Evolutionary conservation across 768 basidiomycete species (phyloP).

Genomic region (Lentinula aciculospora): DNA sequence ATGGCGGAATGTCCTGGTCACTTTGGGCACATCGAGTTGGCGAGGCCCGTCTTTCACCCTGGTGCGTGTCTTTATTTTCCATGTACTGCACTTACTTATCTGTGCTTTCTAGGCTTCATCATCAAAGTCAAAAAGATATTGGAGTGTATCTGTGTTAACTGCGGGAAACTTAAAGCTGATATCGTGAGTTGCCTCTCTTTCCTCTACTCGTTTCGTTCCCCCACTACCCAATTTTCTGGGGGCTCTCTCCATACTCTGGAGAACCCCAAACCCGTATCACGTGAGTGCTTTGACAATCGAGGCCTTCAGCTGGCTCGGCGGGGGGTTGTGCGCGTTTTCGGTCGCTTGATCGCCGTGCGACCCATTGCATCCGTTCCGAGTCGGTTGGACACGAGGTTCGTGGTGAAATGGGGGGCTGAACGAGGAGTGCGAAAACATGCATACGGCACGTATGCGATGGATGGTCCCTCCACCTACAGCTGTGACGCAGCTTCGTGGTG

Average conservation of each 20-base stretch:
- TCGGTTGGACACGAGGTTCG: conserved; percentile 84
- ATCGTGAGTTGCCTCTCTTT: conserved; percentile 82
- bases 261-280: conserved; percentile 91
- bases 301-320: conserved; percentile 75
- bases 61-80: conserved; percentile 43
- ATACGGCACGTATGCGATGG: conserved; percentile 28
- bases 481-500: conserved; percentile 66
- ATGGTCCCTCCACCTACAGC: conserved; percentile 48
- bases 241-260: conserved; percentile 90
- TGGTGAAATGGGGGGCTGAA: conserved; percentile 98
- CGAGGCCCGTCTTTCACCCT: conserved; percentile 95
- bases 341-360: conserved; percentile 90
- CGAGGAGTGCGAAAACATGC: conserved; percentile 79
- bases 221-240: conserved; percentile 96
- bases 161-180: conserved; percentile 96
- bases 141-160: conserved; percentile 98
- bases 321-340: conserved; percentile 82
- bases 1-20: conserved; percentile 99
- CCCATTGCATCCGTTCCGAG: conserved; percentile 61
- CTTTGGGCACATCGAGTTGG: conserved; percentile 97
- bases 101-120: conserved; percentile 69
- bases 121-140: conserved; percentile 99
- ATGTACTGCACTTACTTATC: neutral
- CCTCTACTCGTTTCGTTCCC: conserved; percentile 92
- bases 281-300: conserved; percentile 72